These are phyloP conservation scores for Penicillium roqueforti DNA, from an alignment of 495 filamentous ascomycete species.

Conservation along the genomic window DNA sequence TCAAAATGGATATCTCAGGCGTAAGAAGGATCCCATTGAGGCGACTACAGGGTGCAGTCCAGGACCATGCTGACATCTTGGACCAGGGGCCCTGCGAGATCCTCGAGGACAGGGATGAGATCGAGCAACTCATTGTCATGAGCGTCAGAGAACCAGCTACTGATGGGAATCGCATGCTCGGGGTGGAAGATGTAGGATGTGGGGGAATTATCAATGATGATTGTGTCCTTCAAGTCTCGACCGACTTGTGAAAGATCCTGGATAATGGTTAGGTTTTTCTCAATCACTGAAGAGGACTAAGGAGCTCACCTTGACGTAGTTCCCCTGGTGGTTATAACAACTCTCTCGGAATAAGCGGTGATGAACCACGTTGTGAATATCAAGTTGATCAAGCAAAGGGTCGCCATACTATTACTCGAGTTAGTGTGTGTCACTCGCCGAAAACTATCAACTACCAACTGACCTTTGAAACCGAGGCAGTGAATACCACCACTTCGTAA, in stretches of 20 bases:
- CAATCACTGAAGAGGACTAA: background rate
- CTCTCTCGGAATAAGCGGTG: conserved; percentile 96
- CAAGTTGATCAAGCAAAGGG: conserved; percentile 91
- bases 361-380: conserved; percentile 95
- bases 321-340: conserved; percentile 98
- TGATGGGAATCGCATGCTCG: conserved; percentile 98
- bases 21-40: conserved; percentile 29
- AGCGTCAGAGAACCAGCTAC: conserved; percentile 99
- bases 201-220: conserved; percentile 99
- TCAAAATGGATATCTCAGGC: conserved; percentile 34
- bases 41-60: conserved; percentile 77
- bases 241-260: conserved; percentile 94
- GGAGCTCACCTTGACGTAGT: conserved; percentile 81
- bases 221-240: conserved; percentile 92
- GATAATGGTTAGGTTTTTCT: conserved; percentile 15
- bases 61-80: conserved; percentile 96
- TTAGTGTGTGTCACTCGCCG: conserved; percentile 13
- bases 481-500: conserved; percentile 98
- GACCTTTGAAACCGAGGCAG: conserved; percentile 97
- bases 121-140: conserved; percentile 99
- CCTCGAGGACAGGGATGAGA: conserved; percentile 96
- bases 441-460: conserved; percentile 14
- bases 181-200: conserved; percentile 99
- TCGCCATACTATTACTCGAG: conserved; percentile 73
- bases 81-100: conserved; percentile 82